phyloP scores from a whole-genome alignment of 1,139 yeast genomes.

The Wickerhamomyces sp. region DNA sequence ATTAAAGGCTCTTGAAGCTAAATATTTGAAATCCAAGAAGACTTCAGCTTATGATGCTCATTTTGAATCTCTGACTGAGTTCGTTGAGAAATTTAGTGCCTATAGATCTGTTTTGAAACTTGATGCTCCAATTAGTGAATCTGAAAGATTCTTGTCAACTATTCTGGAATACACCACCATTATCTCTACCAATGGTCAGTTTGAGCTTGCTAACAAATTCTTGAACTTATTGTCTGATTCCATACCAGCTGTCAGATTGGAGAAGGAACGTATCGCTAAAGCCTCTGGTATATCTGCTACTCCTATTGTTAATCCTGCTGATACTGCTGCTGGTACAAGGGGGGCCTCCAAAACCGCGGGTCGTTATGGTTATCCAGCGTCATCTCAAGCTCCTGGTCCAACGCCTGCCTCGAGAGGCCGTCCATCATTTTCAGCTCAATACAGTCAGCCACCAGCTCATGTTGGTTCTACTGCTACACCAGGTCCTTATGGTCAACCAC shows the following conservation, averaged over 20 bases:
- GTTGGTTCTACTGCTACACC: conserved; percentile 14
- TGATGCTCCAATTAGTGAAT: conserved; percentile 34
- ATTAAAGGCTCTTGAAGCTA: conserved; percentile 52
- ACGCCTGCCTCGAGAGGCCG: conserved; percentile 8
- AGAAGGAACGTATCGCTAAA: conserved; percentile 71
- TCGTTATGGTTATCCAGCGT: conserved; percentile 14
- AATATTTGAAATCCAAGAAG: conserved; percentile 39
- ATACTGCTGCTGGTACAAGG: conserved; percentile 14
- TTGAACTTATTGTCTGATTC: conserved; percentile 66
- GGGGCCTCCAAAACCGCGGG: conserved; percentile 10
- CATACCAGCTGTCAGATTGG: conserved; percentile 53
- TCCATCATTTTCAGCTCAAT: conserved; percentile 17
- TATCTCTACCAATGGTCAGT: conserved; percentile 78
- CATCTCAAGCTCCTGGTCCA: conserved; percentile 9
- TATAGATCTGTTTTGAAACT: conserved; percentile 53
- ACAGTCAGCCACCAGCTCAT: conserved; percentile 21
- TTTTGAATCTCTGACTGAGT: conserved; percentile 71
- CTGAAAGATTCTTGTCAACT: conserved; percentile 31
- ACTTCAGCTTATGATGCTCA: conserved; percentile 80
- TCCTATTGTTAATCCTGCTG: no score
- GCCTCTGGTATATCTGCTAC: conserved; percentile 39
- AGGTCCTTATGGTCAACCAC: not conserved
- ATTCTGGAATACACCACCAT: conserved; percentile 68
- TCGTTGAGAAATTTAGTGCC: conserved; percentile 78
- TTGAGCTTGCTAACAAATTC: conserved; percentile 72